Base-by-base conservation (phyloP, 2,329 filamentous ascomycete species). In the Westerdykella ornata region DNA sequence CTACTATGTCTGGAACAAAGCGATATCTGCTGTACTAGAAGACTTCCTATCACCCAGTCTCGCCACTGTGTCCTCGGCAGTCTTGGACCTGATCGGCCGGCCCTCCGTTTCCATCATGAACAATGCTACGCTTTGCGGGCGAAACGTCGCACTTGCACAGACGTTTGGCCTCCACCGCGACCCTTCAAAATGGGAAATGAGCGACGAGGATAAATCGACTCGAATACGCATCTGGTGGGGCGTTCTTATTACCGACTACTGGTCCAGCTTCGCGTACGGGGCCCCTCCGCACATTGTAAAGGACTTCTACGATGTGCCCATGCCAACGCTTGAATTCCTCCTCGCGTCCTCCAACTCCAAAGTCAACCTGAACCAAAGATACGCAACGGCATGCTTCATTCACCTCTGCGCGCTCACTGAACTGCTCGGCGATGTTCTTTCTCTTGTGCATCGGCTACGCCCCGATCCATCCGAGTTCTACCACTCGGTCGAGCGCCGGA, bases 141-240 rank as follows among this genome's bases (percentile, higher is more conserved):
- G 74, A 3, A 74, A 72, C 15, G 67, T 77, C 9, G 73, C 73
- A 4, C 63, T 79, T 16, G 72, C 75, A 7, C 74, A 78, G 45
- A 75, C 73, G 14, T 71, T 77, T 42, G 75, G 75, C 1, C 59
- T 78, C 29, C 76, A 79, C 46, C 68, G 76, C 19, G 72, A 78
- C 48, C 73, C 74, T 11, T 70, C 68, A 3, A 66, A 68, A 42
- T 78, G 75, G 75, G 72, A 71, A 35, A 66, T 76, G 1, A 69
- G 71, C 1, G 65, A 65, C 1, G 61, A 66, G 26, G 75, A 78
- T 46, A 77, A 76, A 48, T 66, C 69, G 7, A 59, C 74, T 13
- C 67, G 76, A 5, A 72, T 74, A 20, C 70, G 73, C 2, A 56
- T 76, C 3, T 78, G 75, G 73, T 78, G 76, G 76, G 74, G 71